Evolutionary conservation across 768 basidiomycete genomes (phyloP).

Genomic region (Rickenella mellea): DNA sequence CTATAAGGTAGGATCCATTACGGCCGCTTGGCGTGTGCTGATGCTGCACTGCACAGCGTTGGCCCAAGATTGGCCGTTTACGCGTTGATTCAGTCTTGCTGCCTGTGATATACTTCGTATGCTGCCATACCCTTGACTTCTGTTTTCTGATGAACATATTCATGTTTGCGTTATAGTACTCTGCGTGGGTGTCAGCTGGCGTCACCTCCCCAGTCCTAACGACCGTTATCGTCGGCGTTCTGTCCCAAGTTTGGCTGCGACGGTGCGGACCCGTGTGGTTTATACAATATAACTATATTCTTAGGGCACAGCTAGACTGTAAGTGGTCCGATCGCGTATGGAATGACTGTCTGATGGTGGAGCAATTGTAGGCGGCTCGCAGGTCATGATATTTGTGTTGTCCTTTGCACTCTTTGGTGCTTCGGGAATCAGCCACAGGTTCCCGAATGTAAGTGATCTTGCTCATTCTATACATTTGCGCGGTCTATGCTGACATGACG

Average conservation of each 20-base stretch:
- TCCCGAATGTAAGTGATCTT: conserved; percentile 35
- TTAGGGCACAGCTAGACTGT: conserved; percentile 53
- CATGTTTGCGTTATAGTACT: conserved; percentile 16
- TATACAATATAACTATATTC: conserved; percentile 22
- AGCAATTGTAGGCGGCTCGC: conserved; percentile 55
- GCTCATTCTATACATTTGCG: background rate
- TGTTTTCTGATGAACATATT: background rate
- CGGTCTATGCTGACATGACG: conserved; percentile 1
- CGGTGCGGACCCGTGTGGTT: conserved; percentile 57
- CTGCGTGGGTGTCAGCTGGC: conserved; percentile 38
- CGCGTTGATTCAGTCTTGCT: conserved; percentile 40
- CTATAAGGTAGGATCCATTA: conserved; percentile 26
- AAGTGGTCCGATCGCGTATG: no score
- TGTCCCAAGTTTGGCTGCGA: conserved; percentile 52
- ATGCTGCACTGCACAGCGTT: conserved; percentile 26
- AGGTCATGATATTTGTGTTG: conserved; percentile 54
- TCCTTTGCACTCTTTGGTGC: conserved; percentile 61
- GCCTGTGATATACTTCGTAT: conserved; percentile 46
- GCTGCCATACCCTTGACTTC: background rate
- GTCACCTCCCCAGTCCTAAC: conserved; percentile 43
- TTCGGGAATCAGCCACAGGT: conserved; percentile 36
- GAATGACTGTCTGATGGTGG: no score
- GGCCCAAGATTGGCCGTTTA: conserved; percentile 45
- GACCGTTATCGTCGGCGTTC: conserved; percentile 39
- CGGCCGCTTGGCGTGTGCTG: background rate